Evolutionary conservation across 176 grass and related monocot species (phyloP), one percentile per base, ranked within the genome.

Genomic region (Luzula sylvatica): DNA sequence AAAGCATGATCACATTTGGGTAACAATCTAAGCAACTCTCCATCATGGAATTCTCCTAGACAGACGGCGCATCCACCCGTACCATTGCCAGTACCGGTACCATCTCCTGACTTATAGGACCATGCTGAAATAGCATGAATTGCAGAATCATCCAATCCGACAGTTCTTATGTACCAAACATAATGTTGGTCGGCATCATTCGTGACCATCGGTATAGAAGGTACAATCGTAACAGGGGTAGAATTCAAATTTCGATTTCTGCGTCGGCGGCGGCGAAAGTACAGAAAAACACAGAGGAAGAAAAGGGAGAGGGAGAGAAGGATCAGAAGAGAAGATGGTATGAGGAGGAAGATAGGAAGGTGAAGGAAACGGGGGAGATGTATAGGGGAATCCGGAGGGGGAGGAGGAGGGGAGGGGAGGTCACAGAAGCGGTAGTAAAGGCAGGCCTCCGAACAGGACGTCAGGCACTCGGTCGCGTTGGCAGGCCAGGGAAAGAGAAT

Each of bases 161-260:
- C 84, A 24, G 88, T 95, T 4, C 70, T 56, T 25, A 95, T 95
- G 45, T 79, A 82, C 90, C 84, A 95, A 7, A 79, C 74, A 48
- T 95, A 78, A 63, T 88, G 84, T 24, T 75, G 48, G 19, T 71
- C 76, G 28, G 42, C 68, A 26, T 61, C 77, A 15, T 8, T 52
- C 3, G 3, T 55, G 2, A 29, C 65, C 19, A 28, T 52, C 0
- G 29, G 35, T 27, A 43, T n/a, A 13, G 44, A 4, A 14, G 15
- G 11, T 78, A 26, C 1, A 48, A 41, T 0, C 39, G 53, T 26
- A 45, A 48, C 32, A 69, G 52, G 20, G 72, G 12, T 27, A 30
- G 58, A 26, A 46, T 0, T 13, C 7, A 6, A 46, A 12, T n/a
- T 5, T 19, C 46, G 14, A 12, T 41, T 18, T 15, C 9, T 19